Evolutionary conservation across 2,329 filamentous ascomycete species (phyloP).

Genomic region (Botrytis deweyae): DNA sequence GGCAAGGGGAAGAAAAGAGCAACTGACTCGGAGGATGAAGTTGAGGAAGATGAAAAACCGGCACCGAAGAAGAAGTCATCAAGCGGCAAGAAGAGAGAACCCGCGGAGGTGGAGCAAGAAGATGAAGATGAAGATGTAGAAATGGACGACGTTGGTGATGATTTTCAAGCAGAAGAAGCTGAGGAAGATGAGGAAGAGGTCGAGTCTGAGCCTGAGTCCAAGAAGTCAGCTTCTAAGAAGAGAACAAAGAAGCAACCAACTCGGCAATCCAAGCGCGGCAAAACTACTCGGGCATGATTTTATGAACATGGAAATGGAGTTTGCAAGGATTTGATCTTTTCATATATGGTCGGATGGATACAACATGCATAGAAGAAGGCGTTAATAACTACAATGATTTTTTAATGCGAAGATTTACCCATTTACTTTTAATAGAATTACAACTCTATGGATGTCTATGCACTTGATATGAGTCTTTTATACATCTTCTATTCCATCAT

Average conservation of each 20-base stretch:
- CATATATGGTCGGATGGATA: slow-evolving; percentile 9
- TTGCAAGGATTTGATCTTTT: slow-evolving; percentile 7
- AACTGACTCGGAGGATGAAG: slow-evolving; percentile 15
- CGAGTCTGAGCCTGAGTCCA: background rate
- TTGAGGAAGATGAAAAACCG: slow-evolving; percentile 11
- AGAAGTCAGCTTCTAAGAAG: slow-evolving; percentile 11
- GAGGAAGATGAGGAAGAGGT: slow-evolving; percentile 14
- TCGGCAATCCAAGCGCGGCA: slow-evolving; percentile 15
- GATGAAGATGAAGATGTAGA: slow-evolving; percentile 8
- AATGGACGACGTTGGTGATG: background rate
- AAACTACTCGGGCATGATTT: background rate
- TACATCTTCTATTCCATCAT: background rate
- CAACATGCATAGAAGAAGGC: slow-evolving; percentile 7
- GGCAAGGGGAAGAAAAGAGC: slow-evolving; percentile 36
- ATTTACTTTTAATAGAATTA: background rate
- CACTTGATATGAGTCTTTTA: background rate
- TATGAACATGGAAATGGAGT: slow-evolving; percentile 12
- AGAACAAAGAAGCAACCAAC: background rate
- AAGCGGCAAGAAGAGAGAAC: slow-evolving; percentile 6
- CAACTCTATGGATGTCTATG: background rate
- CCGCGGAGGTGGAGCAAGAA: slow-evolving; percentile 3
- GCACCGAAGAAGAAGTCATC: slow-evolving; percentile 12
- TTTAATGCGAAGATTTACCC: background rate
- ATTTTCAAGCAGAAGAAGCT: slow-evolving; percentile 6
- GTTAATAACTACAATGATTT: background rate